These are phyloP conservation scores for Candida argentea DNA, from an alignment of 805 yeast species.

Conservation along the genomic window DNA sequence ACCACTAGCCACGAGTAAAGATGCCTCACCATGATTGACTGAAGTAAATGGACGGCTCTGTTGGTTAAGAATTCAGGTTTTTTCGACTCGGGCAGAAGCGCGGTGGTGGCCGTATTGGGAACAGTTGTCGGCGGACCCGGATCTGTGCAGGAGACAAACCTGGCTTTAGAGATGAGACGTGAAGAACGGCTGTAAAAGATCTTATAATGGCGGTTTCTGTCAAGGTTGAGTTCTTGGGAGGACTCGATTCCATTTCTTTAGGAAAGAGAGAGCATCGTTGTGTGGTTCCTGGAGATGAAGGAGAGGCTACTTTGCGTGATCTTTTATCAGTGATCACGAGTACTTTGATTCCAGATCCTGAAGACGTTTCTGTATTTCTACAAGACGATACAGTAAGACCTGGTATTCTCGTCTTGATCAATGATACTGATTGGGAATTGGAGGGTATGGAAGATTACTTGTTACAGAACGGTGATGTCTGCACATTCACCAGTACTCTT, in stretches of 20 bases:
- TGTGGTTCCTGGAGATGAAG: constrained; percentile 31
- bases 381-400: constrained; percentile 82
- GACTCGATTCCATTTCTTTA: constrained; percentile 70
- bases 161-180: no score
- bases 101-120: no score
- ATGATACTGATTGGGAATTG: constrained; percentile 95
- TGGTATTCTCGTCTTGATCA: constrained; percentile 83
- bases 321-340: constrained; percentile 46
- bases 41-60: no score
- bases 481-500: constrained; percentile 84
- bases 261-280: constrained; percentile 47
- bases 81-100: no score
- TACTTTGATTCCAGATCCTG: constrained; percentile 47
- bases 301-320: constrained; percentile 36
- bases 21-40: no score
- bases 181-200: no score
- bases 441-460: constrained; percentile 80
- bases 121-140: no score
- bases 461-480: constrained; percentile 64
- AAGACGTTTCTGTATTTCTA: constrained; percentile 63
- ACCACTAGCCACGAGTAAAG: no score
- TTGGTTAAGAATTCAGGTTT: no score
- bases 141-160: no score
- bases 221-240: constrained; percentile 51
- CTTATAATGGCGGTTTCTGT: constrained; percentile 20